Base-by-base conservation (phyloP, 495 filamentous ascomycete genomes). In the Aspergillus avenaceus region DNA sequence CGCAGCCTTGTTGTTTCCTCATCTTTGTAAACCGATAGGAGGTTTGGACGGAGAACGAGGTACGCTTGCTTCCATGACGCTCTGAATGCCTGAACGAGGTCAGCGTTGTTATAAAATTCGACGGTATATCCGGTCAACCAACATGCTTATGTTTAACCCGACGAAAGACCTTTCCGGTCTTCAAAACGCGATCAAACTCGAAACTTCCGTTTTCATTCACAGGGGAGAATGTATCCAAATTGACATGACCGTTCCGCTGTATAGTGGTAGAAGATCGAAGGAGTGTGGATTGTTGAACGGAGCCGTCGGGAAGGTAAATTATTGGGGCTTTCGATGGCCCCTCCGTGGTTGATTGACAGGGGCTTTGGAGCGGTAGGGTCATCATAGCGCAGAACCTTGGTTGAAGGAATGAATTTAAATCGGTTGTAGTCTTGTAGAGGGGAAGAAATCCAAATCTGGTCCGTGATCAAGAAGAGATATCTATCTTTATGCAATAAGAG, bases 191-290 rank as follows among this genome's bases (percentile, higher is more conserved):
- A 63, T 98, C 93, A 60, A 95, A 93, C 58, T 90, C 90, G 65
- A 95, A 98, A 62, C 88, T 90, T 28, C 93, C 93, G 62, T 97
- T 91, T 66, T 96, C 88, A 59, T 96, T 93, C 51, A 97, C 89
- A 6, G 90, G 88, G 13, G 83, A 86, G 59, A 84, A 82, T 8
- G 80, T 78, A 49, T 82, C 83, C 11, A 83, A 61, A 51, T 76
- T 80, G 38, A 86, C 64, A 59, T 81, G 75, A 25, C 74, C 74
- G 38, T 62, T 80, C 63, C 75, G 66, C 56, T 60, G 52, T 22
- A 53, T 52, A 11, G 52, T 29, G n/a, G 54, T 27, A 0, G 53
- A 26, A 11, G 59, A 55, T 13, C 36, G 47, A 24, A 50, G 44
- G 41, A 50, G 50, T 13, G 42, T 34, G 37, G 59, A 49, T 11